Percentiles rank a stretch among this genome's conserved stretches.
Evolutionary conservation across 345 rosid genomes (phyloP).

Genomic region (Noccaea bulbosa): DNA sequence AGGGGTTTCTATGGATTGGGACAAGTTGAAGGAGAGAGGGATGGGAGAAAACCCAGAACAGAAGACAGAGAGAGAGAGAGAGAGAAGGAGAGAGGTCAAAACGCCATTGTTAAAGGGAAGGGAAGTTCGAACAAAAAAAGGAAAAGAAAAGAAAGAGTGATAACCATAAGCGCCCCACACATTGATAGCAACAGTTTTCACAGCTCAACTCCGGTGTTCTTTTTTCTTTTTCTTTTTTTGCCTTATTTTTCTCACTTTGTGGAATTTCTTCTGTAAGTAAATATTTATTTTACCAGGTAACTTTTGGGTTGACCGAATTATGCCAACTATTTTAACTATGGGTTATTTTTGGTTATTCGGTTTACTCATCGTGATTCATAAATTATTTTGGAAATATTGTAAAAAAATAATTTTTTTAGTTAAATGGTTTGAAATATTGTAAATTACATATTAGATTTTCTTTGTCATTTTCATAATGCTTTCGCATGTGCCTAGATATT

Average conservation of each 20-base stretch:
- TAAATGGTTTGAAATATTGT: too few relatives aligned
- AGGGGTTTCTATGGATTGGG: constrained; percentile 49
- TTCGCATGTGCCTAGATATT: constrained; percentile 29
- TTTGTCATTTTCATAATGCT: constrained; percentile 22
- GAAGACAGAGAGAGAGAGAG: constrained; percentile 33
- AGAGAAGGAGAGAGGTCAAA: constrained; percentile 32
- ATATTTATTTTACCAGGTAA: too few relatives aligned
- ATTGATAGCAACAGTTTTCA: constrained; percentile 61
- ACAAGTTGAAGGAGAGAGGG: constrained; percentile 51
- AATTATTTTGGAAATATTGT: not conserved
- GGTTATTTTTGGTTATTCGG: too few relatives aligned
- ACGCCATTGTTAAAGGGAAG: constrained; percentile 48
- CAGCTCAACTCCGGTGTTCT: constrained; percentile 56
- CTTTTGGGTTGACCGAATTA: too few relatives aligned
- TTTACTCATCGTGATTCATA: too few relatives aligned
- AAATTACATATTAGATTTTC: not conserved
- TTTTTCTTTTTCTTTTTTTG: not conserved
- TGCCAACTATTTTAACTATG: too few relatives aligned
- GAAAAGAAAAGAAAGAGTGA: constrained; percentile 43
- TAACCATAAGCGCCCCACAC: constrained; percentile 43
- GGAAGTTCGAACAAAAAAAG: constrained; percentile 48
- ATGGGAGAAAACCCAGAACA: constrained; percentile 48
- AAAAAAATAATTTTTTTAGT: too few relatives aligned
- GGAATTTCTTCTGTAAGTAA: too few relatives aligned
- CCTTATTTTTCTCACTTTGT: constrained; percentile 25